phyloP scores from a whole-genome alignment of 2,329 filamentous ascomycete genomes.

The Penicillium sp. region DNA sequence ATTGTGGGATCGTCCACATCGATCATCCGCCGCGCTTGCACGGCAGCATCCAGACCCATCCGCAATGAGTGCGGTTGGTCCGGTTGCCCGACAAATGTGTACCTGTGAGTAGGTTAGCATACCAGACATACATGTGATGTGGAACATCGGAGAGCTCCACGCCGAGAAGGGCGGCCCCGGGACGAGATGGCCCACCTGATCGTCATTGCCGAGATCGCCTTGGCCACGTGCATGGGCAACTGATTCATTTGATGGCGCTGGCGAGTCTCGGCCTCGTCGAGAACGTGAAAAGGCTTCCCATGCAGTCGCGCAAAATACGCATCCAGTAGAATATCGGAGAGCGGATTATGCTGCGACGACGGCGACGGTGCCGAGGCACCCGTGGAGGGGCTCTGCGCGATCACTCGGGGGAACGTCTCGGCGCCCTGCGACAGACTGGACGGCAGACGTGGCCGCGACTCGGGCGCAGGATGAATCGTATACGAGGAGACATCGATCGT shows the following conservation, averaged over 20 bases:
- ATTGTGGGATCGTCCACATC: conserved; percentile 77
- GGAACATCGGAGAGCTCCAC: not conserved
- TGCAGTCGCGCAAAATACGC: conserved; percentile 75
- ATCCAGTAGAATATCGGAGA: conserved; percentile 62
- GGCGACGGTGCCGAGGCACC: conserved; percentile 10
- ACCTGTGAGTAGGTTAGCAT: conserved; percentile 45
- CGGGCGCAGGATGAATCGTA: conserved; percentile 11
- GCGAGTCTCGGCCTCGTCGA: conserved; percentile 69
- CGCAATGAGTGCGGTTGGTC: conserved; percentile 54
- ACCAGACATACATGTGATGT: conserved; percentile 12
- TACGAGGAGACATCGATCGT: conserved; percentile 18
- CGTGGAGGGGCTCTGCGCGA: conserved; percentile 12
- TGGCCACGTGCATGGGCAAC: conserved; percentile 48
- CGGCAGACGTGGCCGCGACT: conserved; percentile 11
- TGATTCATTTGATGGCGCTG: conserved; percentile 66
- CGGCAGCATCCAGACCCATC: conserved; percentile 66
- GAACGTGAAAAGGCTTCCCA: conserved; percentile 72
- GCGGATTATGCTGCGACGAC: conserved; percentile 32
- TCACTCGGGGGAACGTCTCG: conserved; percentile 12
- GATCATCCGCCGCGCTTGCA: conserved; percentile 62
- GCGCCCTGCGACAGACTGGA: conserved; percentile 12
- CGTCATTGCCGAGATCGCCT: conserved; percentile 54
- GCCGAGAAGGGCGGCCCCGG: not conserved
- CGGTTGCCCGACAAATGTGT: conserved; percentile 60
- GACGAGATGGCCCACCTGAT: conserved; percentile 46